These are phyloP conservation scores for Salmacisia buchloeana DNA, from an alignment of 1,284 basidiomycete species.

Conservation along the genomic window DNA sequence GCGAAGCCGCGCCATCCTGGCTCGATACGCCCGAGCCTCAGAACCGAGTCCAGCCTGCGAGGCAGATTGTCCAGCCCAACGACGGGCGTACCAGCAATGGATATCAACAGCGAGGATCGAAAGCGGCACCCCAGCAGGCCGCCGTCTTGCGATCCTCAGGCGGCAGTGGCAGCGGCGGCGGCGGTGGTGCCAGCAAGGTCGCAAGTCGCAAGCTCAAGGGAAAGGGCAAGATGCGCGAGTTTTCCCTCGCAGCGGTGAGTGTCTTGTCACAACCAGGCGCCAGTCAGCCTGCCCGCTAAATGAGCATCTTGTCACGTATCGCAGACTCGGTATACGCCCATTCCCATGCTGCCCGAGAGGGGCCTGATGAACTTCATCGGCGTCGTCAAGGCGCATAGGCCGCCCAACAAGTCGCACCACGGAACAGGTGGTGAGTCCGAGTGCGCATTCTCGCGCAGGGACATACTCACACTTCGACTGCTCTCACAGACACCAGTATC, in stretches of 20 bases:
- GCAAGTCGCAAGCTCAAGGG: not conserved
- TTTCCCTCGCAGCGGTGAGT: not conserved
- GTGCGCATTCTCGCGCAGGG: too few species aligned
- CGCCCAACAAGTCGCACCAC: not conserved
- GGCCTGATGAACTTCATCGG: not conserved
- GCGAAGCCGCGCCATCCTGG: too few species aligned
- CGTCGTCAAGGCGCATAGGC: not conserved
- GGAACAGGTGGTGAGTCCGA: not conserved
- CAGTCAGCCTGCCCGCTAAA: not conserved
- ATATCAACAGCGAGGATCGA: too few species aligned
- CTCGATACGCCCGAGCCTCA: too few species aligned
- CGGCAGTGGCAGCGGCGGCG: too few species aligned
- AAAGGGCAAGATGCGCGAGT: not conserved
- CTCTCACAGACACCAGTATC: not conserved
- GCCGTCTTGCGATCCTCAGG: too few species aligned
- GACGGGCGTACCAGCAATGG: too few species aligned
- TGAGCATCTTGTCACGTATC: not conserved
- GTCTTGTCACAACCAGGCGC: not conserved
- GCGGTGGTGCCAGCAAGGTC: not conserved
- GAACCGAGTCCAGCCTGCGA: too few species aligned
- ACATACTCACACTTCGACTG: too few species aligned
- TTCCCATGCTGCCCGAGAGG: not conserved
- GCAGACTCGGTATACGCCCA: not conserved
- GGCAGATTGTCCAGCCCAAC: too few species aligned
- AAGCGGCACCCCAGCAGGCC: too few species aligned